phyloP scores from a whole-genome alignment of 2,329 filamentous ascomycete species.

The Metarhizium humberi region DNA sequence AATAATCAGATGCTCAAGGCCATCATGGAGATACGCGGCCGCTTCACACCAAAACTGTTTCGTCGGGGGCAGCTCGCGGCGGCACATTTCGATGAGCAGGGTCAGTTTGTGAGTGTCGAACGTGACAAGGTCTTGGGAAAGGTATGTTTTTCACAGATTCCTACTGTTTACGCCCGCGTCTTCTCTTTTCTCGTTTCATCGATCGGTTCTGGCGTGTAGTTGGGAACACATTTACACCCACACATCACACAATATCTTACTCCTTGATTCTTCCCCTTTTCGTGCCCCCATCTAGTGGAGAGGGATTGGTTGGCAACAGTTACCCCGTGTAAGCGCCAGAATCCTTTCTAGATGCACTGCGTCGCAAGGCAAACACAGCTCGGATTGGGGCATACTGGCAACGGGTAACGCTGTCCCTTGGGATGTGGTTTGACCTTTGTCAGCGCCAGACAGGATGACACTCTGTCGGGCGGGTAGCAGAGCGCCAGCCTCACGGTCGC shows the following conservation, averaged over 20 bases:
- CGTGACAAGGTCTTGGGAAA: constrained; percentile 81
- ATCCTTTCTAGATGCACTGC: background rate
- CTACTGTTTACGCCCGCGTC: constrained; percentile 5
- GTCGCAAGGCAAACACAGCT: background rate
- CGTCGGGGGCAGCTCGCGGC: constrained; percentile 69
- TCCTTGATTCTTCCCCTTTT: background rate
- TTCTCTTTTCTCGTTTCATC: background rate
- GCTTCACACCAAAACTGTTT: constrained; percentile 81
- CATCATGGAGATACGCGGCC: constrained; percentile 93
- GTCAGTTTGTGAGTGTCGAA: constrained; percentile 78
- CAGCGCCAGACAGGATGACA: background rate
- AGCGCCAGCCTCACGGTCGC: constrained; percentile 1
- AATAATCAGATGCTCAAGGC: constrained; percentile 98
- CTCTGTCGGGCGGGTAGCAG: background rate
- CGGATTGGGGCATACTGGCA: background rate
- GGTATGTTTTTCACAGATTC: constrained; percentile 34
- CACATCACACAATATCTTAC: background rate
- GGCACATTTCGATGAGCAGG: constrained; percentile 74
- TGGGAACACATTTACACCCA: background rate
- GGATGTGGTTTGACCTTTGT: background rate
- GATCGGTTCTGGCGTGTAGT: background rate
- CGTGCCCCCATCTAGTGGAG: constrained; percentile 5
- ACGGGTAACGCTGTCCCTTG: too few relatives aligned
- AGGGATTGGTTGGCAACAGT: background rate
- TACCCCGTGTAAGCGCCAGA: background rate